Percentiles rank a stretch among this genome's conserved stretches.
These are phyloP conservation scores for Irpex sp. DNA, from an alignment of 1,284 basidiomycete species.

Conservation along the genomic window DNA sequence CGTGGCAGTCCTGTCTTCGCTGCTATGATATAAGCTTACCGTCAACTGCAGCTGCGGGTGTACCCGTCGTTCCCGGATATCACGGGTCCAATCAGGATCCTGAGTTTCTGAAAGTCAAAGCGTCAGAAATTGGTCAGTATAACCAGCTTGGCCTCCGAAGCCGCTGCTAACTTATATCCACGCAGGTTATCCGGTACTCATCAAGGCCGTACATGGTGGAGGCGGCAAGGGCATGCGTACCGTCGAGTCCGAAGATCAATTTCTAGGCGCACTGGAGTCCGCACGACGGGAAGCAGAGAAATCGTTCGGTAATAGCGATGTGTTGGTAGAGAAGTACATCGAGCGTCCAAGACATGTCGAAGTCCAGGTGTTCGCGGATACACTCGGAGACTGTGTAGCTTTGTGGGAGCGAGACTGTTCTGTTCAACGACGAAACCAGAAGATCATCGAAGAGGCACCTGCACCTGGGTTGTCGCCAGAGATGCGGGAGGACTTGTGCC, in stretches of 20 bases:
- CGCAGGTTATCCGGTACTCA: conserved; percentile 86
- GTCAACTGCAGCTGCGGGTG: conserved; percentile 62
- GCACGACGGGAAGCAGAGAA: conserved; percentile 87
- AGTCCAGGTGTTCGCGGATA: conserved; percentile 88
- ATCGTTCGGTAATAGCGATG: conserved; percentile 82
- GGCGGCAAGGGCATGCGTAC: conserved; percentile 97
- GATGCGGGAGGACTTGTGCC: conserved; percentile 76
- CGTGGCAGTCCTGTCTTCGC: background rate
- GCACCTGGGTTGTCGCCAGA: conserved; percentile 81
- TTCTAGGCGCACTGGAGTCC: conserved; percentile 75
- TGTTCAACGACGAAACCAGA: conserved; percentile 92
- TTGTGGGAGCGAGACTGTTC: conserved; percentile 95
- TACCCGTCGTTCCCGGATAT: conserved; percentile 93
- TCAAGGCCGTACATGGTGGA: conserved; percentile 95
- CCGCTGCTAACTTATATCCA: background rate
- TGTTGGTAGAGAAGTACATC: conserved; percentile 86
- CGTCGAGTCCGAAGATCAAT: conserved; percentile 63
- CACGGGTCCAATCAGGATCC: conserved; percentile 77
- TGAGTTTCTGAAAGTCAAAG: conserved; percentile 57
- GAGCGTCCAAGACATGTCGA: conserved; percentile 83
- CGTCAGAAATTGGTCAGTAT: conserved; percentile 65
- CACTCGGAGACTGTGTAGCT: conserved; percentile 73
- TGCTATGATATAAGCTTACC: background rate
- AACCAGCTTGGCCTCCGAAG: conserved; percentile 2
- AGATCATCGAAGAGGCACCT: conserved; percentile 94